Base-by-base conservation (phyloP, 1,139 yeast genomes). In the Zygoascus meyerae region DNA sequence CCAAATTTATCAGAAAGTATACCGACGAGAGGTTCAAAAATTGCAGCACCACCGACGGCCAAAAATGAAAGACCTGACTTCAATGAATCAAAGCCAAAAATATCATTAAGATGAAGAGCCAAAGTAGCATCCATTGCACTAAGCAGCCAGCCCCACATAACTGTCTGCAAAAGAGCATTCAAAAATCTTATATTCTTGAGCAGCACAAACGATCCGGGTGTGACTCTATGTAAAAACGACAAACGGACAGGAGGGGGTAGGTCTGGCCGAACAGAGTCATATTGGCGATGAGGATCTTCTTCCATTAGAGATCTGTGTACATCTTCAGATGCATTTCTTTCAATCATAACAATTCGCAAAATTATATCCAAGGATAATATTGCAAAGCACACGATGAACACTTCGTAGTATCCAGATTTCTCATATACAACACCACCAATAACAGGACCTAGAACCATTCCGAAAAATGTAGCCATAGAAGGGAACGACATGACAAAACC, bases 371-470 rank as follows among this genome's bases (percentile, higher is more conserved):
- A 16, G 7, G 51, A 59, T 6, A 66, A 51, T 10, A 65, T 42
- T 1, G 58, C 67, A 50, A 66, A 65, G 35, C 64, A 60, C n/a
- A 66, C 52, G 38, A 57, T 61, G 47, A 60, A 66, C 9, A 66
- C 68, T 2, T 67, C 53, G 43, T 63, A 58, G 47, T 66, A 67
- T 3, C 71, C 71, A 1, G 58, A 60, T 12, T 47, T 48, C n/a
- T 61, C 62, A 41, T 65, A 67, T 6, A 65, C 56, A 11, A 64
- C 50, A 5, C 71, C 71, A 8, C 71, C 70, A 7, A 67, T 40
- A 12, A 66, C 48, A 2, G 71, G 71, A 4, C 70, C 69, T 14
- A 63, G 34, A 21, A 66, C 59, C 11, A 57, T 53, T 3, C 68
- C 70, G 18, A 64, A 28, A 6, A 64, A 55, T 49, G 63, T 52